phyloP scores from a whole-genome alignment of 805 yeast species.

The Yamadazyma insecticola region DNA sequence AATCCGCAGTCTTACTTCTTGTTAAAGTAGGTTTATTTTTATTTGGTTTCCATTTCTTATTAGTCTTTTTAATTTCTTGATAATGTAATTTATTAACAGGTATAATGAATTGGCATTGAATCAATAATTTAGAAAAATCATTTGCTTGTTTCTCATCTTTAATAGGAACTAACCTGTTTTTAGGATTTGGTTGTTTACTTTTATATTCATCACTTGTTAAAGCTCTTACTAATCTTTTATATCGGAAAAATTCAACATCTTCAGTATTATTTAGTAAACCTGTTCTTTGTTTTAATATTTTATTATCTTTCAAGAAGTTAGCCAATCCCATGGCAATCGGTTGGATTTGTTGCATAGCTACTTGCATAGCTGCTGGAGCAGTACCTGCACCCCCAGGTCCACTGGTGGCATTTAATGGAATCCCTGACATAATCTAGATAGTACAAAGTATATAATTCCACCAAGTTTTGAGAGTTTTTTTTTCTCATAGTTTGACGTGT shows the following conservation, averaged over 20 bases:
- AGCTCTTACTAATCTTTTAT: slow-evolving; percentile 78
- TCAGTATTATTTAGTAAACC: slow-evolving; percentile 67
- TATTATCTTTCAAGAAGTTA: slow-evolving; percentile 59
- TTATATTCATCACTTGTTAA: slow-evolving; percentile 69
- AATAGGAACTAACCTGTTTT: slow-evolving; percentile 39
- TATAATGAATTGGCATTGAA: slow-evolving; percentile 66
- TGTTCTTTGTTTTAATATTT: slow-evolving; percentile 70
- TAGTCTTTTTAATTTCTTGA: slow-evolving; percentile 51
- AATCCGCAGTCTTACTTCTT: slow-evolving; percentile 51
- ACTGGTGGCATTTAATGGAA: slow-evolving; percentile 7
- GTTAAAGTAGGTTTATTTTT: slow-evolving; percentile 59
- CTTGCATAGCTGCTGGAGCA: slow-evolving; percentile 8
- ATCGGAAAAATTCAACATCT: slow-evolving; percentile 81
- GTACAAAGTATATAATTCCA: too few relatives aligned
- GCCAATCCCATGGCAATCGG: slow-evolving; percentile 71
- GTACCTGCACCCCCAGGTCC: slow-evolving; percentile 2
- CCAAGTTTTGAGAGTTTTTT: too few relatives aligned
- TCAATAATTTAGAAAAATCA: slow-evolving; percentile 59
- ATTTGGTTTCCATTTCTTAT: slow-evolving; percentile 57
- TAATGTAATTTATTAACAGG: slow-evolving; percentile 76
- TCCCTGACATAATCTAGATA: too few relatives aligned
- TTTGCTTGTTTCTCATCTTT: slow-evolving; percentile 52
- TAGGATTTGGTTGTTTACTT: slow-evolving; percentile 44
- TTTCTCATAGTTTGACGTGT: too few relatives aligned
- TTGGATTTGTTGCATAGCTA: slow-evolving; percentile 14